Base-by-base conservation (phyloP, 192 early-diverging fungal genomes). In the Gaertneriomyces semiglobifer region DNA sequence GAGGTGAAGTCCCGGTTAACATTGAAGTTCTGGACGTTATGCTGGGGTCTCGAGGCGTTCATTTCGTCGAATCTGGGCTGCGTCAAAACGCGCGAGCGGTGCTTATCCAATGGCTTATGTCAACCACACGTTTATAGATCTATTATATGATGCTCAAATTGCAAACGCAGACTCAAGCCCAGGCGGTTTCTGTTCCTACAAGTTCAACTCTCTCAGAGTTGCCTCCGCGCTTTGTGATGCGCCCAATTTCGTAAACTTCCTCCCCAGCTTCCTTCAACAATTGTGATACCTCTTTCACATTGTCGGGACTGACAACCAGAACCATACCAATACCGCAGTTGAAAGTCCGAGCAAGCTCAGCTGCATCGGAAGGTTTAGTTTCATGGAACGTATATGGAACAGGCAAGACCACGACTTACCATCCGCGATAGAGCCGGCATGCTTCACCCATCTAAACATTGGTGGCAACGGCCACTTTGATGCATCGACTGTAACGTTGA, bases 301-400 rank as follows among this genome's bases (percentile, higher is more conserved):
- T 68, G 33, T 77, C 84, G 20, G 66, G 52, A 44, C 83, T 83
- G 9, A 92, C 93, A 39, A 98, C 86, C 7, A 98, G 72, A 33
- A 96, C 90, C 96, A 99, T 97, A 61, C 97, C 97, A 65, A 99
- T 92, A 65, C 97, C 97, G 74, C 95, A 97, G 88, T 99, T 99
- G 83, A 99, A 99, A 0, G 97, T 98, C 54, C 97, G 86, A 6
- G 93, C 88, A 82, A 99, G 88, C 75, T 99, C 96, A 62, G 79
- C 89, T 64, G 74, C 64, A n/a, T 63, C 53, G 12, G 25, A 33
- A 33, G 50, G 50, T 52, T 52, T 6, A n/a, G 20, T 6, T 18
- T 52, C n/a, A 18, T 52, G 20, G 20, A 52, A 52, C 10, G 19
- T 19, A 5, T 14, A 58, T 38, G 5, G 33, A 58, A 10, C 5